Conservation (phyloP, 1,284 basidiomycete species). For the Puccinia triticina region DNA sequence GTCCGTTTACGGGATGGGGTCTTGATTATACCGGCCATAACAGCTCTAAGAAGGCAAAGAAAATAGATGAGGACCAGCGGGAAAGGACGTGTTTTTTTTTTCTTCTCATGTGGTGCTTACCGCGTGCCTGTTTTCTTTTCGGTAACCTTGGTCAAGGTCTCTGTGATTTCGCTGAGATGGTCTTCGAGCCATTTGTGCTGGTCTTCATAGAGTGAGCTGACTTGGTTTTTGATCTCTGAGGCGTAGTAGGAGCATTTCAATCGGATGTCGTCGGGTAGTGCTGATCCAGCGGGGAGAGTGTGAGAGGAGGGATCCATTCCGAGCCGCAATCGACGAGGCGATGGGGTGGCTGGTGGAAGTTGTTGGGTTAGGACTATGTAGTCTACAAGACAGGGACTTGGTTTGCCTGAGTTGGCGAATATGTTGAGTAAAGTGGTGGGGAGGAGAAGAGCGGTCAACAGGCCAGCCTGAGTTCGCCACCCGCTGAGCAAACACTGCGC, state of each 20-base stretch:
- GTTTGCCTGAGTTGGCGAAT: no score
- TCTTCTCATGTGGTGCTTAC: conserved; percentile 12
- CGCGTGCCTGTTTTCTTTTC: conserved; percentile 41
- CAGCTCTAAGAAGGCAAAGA: conserved; percentile 22
- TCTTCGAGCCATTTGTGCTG: conserved; percentile 51
- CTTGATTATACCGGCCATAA: conserved; percentile 51
- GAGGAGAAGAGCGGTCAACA: no score
- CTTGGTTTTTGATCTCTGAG: conserved; percentile 50
- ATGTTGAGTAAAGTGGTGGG: no score
- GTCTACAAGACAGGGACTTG: no score
- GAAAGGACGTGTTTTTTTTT: not conserved
- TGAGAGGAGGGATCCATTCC: not conserved
- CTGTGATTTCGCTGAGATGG: conserved; percentile 42
- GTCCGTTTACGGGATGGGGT: conserved; percentile 45
- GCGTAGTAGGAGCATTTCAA: conserved; percentile 47
- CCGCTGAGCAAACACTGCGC: no score
- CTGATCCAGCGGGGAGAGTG: not conserved
- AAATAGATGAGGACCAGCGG: conserved; percentile 2
- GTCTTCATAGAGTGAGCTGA: conserved; percentile 37
- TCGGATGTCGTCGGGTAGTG: conserved; percentile 47
- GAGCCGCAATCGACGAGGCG: not conserved
- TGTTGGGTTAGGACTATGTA: no score
- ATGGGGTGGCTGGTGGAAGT: not conserved
- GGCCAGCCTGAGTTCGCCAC: no score
- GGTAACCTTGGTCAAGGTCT: conserved; percentile 36